Evolutionary conservation across 2,329 filamentous ascomycete genomes (phyloP).

Genomic region (Nemania sp.): DNA sequence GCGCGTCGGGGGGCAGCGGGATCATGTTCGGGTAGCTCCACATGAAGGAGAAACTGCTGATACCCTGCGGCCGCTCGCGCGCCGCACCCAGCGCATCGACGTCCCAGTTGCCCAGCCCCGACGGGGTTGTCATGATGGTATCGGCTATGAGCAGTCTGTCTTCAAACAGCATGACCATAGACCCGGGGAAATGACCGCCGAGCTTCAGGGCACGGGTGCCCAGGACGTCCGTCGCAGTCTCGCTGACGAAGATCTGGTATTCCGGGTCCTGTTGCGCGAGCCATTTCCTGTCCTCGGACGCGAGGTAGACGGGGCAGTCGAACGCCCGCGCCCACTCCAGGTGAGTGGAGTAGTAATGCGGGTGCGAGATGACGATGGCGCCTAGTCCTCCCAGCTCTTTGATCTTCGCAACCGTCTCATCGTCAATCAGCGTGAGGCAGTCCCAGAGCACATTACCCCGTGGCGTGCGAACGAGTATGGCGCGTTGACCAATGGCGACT

Average conservation of each 20-base stretch:
- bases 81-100: conserved; percentile 46
- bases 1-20: conserved; percentile 66
- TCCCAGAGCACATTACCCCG: conserved; percentile 81
- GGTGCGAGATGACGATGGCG: conserved; percentile 78
- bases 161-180: conserved; percentile 67
- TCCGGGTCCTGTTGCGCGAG: conserved; percentile 49
- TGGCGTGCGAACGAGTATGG: conserved; percentile 68
- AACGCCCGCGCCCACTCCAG: conserved; percentile 74
- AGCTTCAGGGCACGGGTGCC: conserved; percentile 62
- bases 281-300: conserved; percentile 70
- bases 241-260: conserved; percentile 53
- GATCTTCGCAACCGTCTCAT: conserved; percentile 63
- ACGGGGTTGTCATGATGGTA: conserved; percentile 72
- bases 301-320: conserved; percentile 70
- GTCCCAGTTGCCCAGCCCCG: conserved; percentile 55
- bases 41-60: conserved; percentile 70
- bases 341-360: conserved; percentile 81
- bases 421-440: conserved; percentile 71
- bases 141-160: conserved; percentile 73
- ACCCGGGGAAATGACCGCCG: conserved; percentile 81
- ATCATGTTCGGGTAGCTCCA: conserved; percentile 80
- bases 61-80: conserved; percentile 46
- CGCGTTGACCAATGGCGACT: conserved; percentile 76
- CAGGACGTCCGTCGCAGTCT: conserved; percentile 45
- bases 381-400: conserved; percentile 65